Conservation (phyloP, 805 yeast genomes). For the Candida xiaguanensis region DNA sequence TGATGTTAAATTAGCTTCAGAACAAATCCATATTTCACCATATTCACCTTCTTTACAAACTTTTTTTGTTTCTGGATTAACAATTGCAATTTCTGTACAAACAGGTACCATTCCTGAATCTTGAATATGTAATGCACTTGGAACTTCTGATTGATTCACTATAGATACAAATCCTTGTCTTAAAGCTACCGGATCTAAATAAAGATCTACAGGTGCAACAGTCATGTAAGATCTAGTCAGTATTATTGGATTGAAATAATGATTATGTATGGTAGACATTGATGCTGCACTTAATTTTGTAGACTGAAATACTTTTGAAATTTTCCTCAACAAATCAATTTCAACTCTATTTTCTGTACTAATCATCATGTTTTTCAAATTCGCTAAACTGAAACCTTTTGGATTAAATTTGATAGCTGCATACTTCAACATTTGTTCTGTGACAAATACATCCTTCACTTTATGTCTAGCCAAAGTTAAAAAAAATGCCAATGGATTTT, state of each 20-base stretch:
- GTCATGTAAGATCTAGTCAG: slow-evolving; percentile 84
- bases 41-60: slow-evolving; percentile 85
- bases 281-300: slow-evolving; percentile 66
- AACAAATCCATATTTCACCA: slow-evolving; percentile 96
- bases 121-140: slow-evolving; percentile 72
- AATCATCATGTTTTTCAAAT: slow-evolving; percentile 78
- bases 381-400: slow-evolving; percentile 56
- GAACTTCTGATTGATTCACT: slow-evolving; percentile 68
- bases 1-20: slow-evolving; percentile 73
- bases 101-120: slow-evolving; percentile 97
- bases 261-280: slow-evolving; percentile 73
- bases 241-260: slow-evolving; percentile 76
- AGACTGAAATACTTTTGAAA: slow-evolving; percentile 59
- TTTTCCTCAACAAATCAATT: slow-evolving; percentile 50
- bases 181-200: slow-evolving; percentile 81
- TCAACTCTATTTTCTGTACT: slow-evolving; percentile 75
- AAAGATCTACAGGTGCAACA: slow-evolving; percentile 82
- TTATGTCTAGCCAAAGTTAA: slow-evolving; percentile 68
- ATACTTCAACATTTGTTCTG: slow-evolving; percentile 77
- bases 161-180: slow-evolving; percentile 85
- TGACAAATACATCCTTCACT: slow-evolving; percentile 81
- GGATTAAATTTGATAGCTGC: slow-evolving; percentile 61
- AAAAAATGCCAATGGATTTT: slow-evolving; percentile 69
- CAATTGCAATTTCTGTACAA: slow-evolving; percentile 89
- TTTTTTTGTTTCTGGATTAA: slow-evolving; percentile 83